phyloP scores from a whole-genome alignment of 495 filamentous ascomycete species.

The Podospora sp. region DNA sequence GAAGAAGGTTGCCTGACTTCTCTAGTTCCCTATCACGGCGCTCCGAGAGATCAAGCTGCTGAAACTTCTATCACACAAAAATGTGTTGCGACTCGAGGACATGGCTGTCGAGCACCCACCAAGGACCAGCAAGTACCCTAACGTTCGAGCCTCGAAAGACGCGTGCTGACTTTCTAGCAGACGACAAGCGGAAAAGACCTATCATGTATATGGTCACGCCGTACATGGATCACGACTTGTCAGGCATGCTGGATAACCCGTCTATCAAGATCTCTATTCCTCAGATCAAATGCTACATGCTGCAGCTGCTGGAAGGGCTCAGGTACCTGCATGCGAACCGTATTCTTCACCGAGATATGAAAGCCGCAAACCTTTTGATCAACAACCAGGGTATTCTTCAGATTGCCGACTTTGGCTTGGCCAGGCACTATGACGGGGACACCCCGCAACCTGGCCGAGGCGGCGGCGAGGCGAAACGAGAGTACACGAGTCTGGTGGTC shows the following conservation, averaged over 20 bases:
- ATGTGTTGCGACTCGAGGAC: constrained; percentile 85
- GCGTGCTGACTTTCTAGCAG: constrained; percentile 36
- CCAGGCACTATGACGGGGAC: constrained; percentile 87
- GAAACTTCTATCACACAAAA: constrained; percentile 88
- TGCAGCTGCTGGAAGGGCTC: constrained; percentile 88
- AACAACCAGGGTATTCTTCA: constrained; percentile 92
- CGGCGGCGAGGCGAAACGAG: constrained; percentile 79
- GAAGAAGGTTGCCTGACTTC: constrained; percentile 9
- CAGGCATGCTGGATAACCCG: constrained; percentile 93
- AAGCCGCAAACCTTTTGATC: constrained; percentile 96
- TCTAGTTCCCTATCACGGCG: constrained; percentile 75
- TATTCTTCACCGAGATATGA: constrained; percentile 97
- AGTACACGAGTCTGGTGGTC: constrained; percentile 94
- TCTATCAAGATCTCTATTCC: constrained; percentile 79
- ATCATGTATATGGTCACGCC: constrained; percentile 98
- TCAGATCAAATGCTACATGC: constrained; percentile 97
- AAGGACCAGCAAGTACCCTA: constrained; percentile 57
- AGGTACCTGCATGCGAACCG: constrained; percentile 86
- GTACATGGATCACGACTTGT: constrained; percentile 98
- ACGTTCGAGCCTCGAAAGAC: neutral
- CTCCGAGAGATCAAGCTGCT: constrained; percentile 92
- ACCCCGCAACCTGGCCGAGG: constrained; percentile 78
- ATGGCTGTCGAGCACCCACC: constrained; percentile 86
- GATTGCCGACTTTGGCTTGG: constrained; percentile 96
- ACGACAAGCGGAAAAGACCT: constrained; percentile 77